These are phyloP conservation scores for Barnettozyma wickerhamii DNA, from an alignment of 805 yeast genomes.

Conservation along the genomic window DNA sequence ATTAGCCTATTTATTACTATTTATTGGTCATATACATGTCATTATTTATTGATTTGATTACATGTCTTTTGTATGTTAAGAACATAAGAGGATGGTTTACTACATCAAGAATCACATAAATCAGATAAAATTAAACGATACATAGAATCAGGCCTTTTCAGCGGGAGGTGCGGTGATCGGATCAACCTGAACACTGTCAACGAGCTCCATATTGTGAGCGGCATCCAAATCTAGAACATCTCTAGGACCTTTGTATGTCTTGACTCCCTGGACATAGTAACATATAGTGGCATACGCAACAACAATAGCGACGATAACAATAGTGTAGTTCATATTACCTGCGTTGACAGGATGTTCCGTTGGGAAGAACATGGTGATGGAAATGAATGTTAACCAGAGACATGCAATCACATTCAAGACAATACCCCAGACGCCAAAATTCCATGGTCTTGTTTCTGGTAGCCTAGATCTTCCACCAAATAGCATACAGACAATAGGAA, in stretches of 20 bases:
- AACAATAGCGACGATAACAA: conserved; percentile 23
- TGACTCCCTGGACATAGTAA: conserved; percentile 24
- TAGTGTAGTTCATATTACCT: conserved; percentile 27
- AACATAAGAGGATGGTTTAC: too few species aligned
- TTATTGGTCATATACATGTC: conserved; percentile 3
- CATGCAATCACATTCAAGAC: conserved; percentile 18
- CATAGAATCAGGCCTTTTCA: too few species aligned
- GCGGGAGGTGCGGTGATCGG: too few species aligned
- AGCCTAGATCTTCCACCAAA: conserved; percentile 23
- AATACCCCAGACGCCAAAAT: conserved; percentile 21
- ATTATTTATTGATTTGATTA: conserved; percentile 4
- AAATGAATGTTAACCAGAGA: conserved; percentile 21
- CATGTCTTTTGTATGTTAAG: too few species aligned
- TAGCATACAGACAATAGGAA: conserved; percentile 27
- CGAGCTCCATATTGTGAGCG: conserved; percentile 7
- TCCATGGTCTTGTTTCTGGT: conserved; percentile 24
- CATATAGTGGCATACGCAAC: conserved; percentile 21
- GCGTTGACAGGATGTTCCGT: conserved; percentile 21
- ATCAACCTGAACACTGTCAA: conserved; percentile 7
- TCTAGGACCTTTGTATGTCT: conserved; percentile 25
- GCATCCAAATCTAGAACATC: conserved; percentile 15
- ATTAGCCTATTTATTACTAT: conserved; percentile 5
- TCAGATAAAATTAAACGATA: background rate
- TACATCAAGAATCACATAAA: background rate
- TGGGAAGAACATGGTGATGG: conserved; percentile 25